These are phyloP conservation scores for Fusarium proliferatum DNA, from an alignment of 2,329 filamentous ascomycete species.

Conservation along the genomic window DNA sequence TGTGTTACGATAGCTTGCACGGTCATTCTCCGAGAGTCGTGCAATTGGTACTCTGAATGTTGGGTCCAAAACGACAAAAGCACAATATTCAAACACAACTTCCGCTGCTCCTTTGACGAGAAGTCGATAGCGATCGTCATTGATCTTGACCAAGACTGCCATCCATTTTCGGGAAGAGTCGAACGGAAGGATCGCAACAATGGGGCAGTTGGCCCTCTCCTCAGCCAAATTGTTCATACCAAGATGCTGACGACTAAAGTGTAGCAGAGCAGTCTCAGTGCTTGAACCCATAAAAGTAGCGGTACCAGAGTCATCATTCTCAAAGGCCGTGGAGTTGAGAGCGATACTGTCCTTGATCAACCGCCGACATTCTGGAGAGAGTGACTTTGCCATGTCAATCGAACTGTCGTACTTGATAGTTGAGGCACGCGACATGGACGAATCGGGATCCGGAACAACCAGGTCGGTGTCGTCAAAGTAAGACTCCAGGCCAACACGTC, in stretches of 20 bases:
- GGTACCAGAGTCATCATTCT: conserved; percentile 54
- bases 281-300: conserved; percentile 63
- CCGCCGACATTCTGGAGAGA: conserved; percentile 50
- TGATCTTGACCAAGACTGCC: conserved; percentile 63
- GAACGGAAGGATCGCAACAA: conserved; percentile 64
- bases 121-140: conserved; percentile 59
- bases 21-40: conserved; percentile 48
- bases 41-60: conserved; percentile 46
- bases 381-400: conserved; percentile 43
- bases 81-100: conserved; percentile 61
- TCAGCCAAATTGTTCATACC: conserved; percentile 58
- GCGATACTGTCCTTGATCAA: conserved; percentile 56
- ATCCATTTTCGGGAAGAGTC: conserved; percentile 67
- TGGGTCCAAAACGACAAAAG: conserved; percentile 58
- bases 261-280: conserved; percentile 65
- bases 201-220: conserved; percentile 58
- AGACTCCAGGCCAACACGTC: conserved; percentile 59
- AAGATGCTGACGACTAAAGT: conserved; percentile 62
- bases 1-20: conserved; percentile 47
- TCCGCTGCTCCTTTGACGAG: conserved; percentile 69
- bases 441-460: conserved; percentile 30
- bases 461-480: conserved; percentile 52
- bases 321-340: conserved; percentile 65
- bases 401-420: conserved; percentile 45
- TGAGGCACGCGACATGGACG: conserved; percentile 35